phyloP scores from a whole-genome alignment of 345 rosid species.

The Diplotaxis tenuifolia region DNA sequence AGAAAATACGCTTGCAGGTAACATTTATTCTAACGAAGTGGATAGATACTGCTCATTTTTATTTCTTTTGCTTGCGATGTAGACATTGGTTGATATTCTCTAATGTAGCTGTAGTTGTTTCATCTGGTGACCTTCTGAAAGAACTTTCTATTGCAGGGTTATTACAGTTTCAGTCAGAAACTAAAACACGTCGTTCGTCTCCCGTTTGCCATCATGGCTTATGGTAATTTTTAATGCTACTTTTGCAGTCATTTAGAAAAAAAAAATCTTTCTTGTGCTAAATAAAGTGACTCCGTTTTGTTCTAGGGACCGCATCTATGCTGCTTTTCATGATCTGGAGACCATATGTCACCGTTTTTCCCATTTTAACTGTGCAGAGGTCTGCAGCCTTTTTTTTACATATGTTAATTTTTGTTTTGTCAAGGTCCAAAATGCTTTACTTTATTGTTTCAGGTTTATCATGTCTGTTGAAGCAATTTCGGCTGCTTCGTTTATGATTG shows the following conservation, averaged over 20 bases:
- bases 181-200: slow-evolving; percentile 90
- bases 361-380: slow-evolving; percentile 70
- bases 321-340: slow-evolving; percentile 85
- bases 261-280: slow-evolving; percentile 3
- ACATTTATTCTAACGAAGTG: neutral
- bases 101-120: neutral
- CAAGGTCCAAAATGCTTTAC: slow-evolving; percentile 12
- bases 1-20: slow-evolving; percentile 93
- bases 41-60: slow-evolving; percentile 8
- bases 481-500: slow-evolving; percentile 72
- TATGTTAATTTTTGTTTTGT: neutral
- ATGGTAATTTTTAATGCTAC: slow-evolving; percentile 49
- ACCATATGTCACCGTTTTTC: slow-evolving; percentile 60
- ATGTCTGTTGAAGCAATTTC: slow-evolving; percentile 84
- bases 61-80: neutral
- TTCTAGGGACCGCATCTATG: slow-evolving; percentile 87
- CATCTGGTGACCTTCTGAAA: slow-evolving; percentile 4
- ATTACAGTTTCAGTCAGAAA: slow-evolving; percentile 97
- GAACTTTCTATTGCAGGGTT: slow-evolving; percentile 56
- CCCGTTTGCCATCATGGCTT: slow-evolving; percentile 87
- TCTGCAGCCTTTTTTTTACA: slow-evolving; percentile 23
- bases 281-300: neutral
- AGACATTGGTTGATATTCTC: neutral
- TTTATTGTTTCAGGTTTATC: slow-evolving; percentile 63
- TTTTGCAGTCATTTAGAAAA: neutral